phyloP scores from a whole-genome alignment of 345 rosid species.

The Kernera saxatilis region DNA sequence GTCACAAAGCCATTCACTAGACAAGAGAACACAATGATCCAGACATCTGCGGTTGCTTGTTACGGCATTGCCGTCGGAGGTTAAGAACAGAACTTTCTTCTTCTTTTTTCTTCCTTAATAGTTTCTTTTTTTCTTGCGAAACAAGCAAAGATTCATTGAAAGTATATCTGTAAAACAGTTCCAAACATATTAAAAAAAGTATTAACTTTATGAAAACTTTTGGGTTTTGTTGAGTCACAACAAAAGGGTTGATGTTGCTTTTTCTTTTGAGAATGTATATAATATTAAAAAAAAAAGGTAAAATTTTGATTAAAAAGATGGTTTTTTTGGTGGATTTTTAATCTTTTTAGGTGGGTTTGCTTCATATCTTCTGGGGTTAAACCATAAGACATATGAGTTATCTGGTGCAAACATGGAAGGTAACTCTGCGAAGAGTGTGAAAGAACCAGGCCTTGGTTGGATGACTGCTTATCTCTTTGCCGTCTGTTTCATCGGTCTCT shows the following conservation, averaged over 20 bases:
- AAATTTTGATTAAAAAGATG: not conserved
- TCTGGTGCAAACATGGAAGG: constrained; percentile 71
- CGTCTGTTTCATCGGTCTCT: constrained; percentile 92
- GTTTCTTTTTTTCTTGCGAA: not conserved
- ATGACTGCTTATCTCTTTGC: constrained; percentile 77
- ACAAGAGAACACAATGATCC: constrained; percentile 95
- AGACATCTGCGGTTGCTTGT: constrained; percentile 94
- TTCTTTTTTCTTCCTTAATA: not conserved
- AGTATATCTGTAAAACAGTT: not conserved
- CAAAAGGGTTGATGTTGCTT: constrained; percentile 13
- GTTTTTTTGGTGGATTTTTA: not conserved
- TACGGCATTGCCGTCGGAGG: constrained; percentile 92
- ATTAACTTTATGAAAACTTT: not conserved
- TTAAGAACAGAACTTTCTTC: constrained; percentile 14
- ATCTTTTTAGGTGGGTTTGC: constrained; percentile 78
- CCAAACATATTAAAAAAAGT: not conserved
- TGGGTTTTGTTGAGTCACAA: not conserved
- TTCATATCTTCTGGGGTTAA: constrained; percentile 81
- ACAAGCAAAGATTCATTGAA: not conserved
- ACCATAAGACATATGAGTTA: constrained; percentile 71
- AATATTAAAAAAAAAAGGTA: not conserved
- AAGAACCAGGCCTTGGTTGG: constrained; percentile 93
- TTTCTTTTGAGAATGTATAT: constrained; percentile 9
- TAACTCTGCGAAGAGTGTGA: constrained; percentile 53
- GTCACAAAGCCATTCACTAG: constrained; percentile 67